Percentiles rank a stretch among this genome's conserved stretches.
Evolutionary conservation across 2,329 filamentous ascomycete species (phyloP).

Genomic region (Fusarium aywerte): DNA sequence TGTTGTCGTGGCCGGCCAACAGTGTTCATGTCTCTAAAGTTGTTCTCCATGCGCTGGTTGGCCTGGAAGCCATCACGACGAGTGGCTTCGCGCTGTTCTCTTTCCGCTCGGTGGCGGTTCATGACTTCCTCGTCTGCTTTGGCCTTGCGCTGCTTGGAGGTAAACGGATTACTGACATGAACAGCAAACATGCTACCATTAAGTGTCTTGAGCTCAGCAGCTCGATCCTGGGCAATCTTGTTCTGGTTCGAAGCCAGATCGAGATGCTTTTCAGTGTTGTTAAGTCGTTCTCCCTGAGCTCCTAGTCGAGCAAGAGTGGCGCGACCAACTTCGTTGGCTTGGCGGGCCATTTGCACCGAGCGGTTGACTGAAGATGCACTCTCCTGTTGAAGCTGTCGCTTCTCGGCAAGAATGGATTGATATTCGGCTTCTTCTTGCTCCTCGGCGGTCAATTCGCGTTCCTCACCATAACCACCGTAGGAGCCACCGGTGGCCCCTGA

Average conservation of each 20-base stretch:
- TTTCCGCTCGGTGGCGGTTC: slow-evolving; percentile 73
- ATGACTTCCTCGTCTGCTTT: slow-evolving; percentile 76
- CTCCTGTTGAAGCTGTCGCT: slow-evolving; percentile 79
- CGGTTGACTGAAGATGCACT: slow-evolving; percentile 61
- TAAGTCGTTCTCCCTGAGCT: slow-evolving; percentile 81
- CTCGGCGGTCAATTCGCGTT: slow-evolving; percentile 84
- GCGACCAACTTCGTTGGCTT: slow-evolving; percentile 68
- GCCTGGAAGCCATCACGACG: slow-evolving; percentile 62
- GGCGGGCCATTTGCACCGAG: slow-evolving; percentile 55
- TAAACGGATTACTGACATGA: slow-evolving; percentile 82
- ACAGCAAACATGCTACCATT: slow-evolving; percentile 93
- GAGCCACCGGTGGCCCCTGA: slow-evolving; percentile 44
- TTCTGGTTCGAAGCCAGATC: slow-evolving; percentile 83
- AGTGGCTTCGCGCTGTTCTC: slow-evolving; percentile 72
- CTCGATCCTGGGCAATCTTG: slow-evolving; percentile 79
- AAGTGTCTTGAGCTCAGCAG: slow-evolving; percentile 83
- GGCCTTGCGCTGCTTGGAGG: slow-evolving; percentile 70
- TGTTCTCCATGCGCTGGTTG: slow-evolving; percentile 65
- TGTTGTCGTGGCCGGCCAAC: slow-evolving; percentile 46
- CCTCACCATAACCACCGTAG: slow-evolving; percentile 70
- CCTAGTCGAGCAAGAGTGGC: slow-evolving; percentile 79
- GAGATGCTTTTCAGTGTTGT: slow-evolving; percentile 85
- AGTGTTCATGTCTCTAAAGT: slow-evolving; percentile 56
- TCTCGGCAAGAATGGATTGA: slow-evolving; percentile 63
- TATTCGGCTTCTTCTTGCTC: slow-evolving; percentile 79